Percentiles rank a stretch among this genome's conserved stretches.
These are phyloP conservation scores for Candida methanosorbosa DNA, from an alignment of 805 yeast genomes.

Conservation along the genomic window DNA sequence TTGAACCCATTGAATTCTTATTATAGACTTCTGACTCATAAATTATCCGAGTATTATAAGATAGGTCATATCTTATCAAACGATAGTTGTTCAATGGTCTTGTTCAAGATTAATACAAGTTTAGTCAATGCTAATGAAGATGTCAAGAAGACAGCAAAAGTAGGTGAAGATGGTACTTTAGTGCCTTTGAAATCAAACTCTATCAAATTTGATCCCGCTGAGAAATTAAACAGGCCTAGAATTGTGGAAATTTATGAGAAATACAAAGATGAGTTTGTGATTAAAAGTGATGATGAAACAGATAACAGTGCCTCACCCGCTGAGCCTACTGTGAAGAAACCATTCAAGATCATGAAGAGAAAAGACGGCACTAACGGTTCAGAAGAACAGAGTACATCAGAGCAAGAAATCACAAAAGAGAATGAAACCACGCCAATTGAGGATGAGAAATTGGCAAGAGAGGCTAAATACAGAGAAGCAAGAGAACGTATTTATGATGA, in stretches of 20 bases:
- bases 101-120: constrained; percentile 28
- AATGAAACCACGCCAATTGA: too few relatives aligned
- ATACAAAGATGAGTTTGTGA: constrained; percentile 8
- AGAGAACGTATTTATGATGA: constrained; percentile 27
- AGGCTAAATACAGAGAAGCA: constrained; percentile 31
- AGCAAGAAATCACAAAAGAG: too few relatives aligned
- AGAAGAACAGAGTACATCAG: background rate
- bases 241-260: constrained; percentile 16
- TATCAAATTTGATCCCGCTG: constrained; percentile 21
- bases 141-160: constrained; percentile 19
- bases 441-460: constrained; percentile 29
- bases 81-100: constrained; percentile 40
- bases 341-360: constrained; percentile 10
- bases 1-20: constrained; percentile 58
- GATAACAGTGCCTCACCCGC: background rate
- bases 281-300: constrained; percentile 1
- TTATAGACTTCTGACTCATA: constrained; percentile 59
- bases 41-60: constrained; percentile 57
- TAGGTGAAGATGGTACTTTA: constrained; percentile 24
- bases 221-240: constrained; percentile 22
- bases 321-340: background rate
- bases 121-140: constrained; percentile 26
- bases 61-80: constrained; percentile 48
- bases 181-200: constrained; percentile 22
- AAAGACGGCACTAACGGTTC: constrained; percentile 1